A percentile compares a stretch with the other conserved stretches of the same genome.
Conservation (phyloP, 495 filamentous ascomycete genomes). For the Penicillium antarcticum region DNA sequence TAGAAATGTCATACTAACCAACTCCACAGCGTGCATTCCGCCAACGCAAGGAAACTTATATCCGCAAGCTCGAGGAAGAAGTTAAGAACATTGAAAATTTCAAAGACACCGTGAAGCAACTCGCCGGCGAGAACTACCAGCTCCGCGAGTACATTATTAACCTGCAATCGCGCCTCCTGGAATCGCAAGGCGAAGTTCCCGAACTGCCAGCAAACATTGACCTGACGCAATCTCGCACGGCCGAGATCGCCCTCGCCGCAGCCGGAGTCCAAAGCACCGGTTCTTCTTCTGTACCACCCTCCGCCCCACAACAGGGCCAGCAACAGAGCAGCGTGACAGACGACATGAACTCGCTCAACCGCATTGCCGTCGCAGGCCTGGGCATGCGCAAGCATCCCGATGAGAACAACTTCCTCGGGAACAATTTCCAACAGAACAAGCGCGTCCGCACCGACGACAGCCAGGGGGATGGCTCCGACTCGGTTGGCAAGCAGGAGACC, state of each 20-base stretch:
- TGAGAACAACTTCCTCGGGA: conserved; percentile 29
- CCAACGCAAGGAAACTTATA: conserved; percentile 96
- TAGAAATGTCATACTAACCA: conserved; percentile 9
- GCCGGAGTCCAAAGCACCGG: conserved; percentile 12
- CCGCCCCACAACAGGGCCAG: conserved; percentile 23
- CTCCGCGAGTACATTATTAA: conserved; percentile 88
- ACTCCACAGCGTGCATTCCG: conserved; percentile 80
- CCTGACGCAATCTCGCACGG: conserved; percentile 37
- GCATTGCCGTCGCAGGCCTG: conserved; percentile 43
- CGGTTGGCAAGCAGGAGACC: conserved; percentile 27
- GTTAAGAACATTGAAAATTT: conserved; percentile 70
- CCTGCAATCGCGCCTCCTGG: conserved; percentile 84
- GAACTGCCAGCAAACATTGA: conserved; percentile 70
- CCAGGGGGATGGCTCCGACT: conserved; percentile 24
- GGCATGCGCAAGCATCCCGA: conserved; percentile 47
- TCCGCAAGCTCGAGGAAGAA: conserved; percentile 93
- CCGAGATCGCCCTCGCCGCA: conserved; percentile 26
- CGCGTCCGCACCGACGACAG: conserved; percentile 33
- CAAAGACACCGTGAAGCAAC: conserved; percentile 65
- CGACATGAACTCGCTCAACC: conserved; percentile 45
- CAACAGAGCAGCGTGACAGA: conserved; percentile 31
- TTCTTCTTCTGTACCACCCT: conserved; percentile 4
- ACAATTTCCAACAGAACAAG: conserved; percentile 32
- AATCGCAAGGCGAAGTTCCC: conserved; percentile 77
- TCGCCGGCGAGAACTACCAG: conserved; percentile 84